A percentile compares a stretch with the other conserved stretches of the same genome.
Conservation (phyloP, 2,329 filamentous ascomycete species). For the Curvularia sp. region DNA sequence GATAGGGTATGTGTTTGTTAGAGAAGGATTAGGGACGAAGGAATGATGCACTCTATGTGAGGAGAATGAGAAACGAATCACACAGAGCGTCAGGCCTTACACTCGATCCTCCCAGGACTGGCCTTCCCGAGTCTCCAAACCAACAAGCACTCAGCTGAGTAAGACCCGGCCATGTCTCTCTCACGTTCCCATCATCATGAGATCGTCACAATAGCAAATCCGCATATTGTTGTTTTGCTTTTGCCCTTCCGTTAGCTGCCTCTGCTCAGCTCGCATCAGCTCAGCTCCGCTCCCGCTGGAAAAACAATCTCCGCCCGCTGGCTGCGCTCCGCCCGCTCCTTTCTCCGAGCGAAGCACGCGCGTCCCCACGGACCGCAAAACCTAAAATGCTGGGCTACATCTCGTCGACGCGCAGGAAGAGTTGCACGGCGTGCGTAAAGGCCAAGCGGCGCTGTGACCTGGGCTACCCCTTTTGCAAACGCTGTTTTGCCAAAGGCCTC, state of each 20-base stretch:
- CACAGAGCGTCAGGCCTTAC: not conserved
- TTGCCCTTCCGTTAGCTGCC: not conserved
- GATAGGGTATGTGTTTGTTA: not conserved
- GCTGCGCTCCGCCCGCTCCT: not conserved
- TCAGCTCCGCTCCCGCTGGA: not conserved
- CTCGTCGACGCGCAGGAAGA: constrained; percentile 41
- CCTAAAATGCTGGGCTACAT: constrained; percentile 40
- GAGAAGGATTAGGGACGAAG: not conserved
- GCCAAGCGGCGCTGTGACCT: constrained; percentile 43
- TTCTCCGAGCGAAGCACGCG: not conserved
- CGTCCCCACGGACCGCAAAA: constrained; percentile 1
- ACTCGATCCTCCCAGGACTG: not conserved
- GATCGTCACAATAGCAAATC: not conserved
- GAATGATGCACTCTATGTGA: not conserved
- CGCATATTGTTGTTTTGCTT: not conserved
- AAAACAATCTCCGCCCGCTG: constrained; percentile 2
- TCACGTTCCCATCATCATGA: not conserved
- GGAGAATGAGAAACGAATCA: not conserved
- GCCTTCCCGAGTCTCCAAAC: not conserved
- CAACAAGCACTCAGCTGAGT: not conserved
- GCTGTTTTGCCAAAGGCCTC: constrained; percentile 37
- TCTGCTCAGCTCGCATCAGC: not conserved
- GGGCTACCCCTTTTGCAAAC: constrained; percentile 38
- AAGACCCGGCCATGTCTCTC: not conserved
- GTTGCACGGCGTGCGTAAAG: constrained; percentile 40